Evolutionary conservation across 2,329 filamentous ascomycete species (phyloP), one percentile per base, ranked within the genome.

Genomic region (Aspergillus oerlinghausenensis): DNA sequence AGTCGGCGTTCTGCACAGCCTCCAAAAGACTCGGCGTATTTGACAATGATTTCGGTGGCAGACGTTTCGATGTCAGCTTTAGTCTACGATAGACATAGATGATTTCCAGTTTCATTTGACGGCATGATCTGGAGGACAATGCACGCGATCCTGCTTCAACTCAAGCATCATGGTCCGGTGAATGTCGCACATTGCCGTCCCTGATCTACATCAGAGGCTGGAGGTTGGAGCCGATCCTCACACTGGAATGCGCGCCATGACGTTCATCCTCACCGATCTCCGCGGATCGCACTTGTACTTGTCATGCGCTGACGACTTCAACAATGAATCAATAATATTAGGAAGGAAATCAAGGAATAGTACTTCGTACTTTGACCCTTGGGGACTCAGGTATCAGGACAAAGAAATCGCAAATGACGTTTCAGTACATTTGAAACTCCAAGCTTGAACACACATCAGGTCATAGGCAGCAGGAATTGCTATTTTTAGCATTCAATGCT

Each of bases 211-310:
- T 28, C 25, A 21, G 21, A 19, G 47, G 42, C 42, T 45, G 19
- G 42, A 45, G 42, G 19, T 14, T 45, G 25, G 32, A 43, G 35
- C 23, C 23, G 35, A 52, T 55, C 52, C 49, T 55, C 43, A 29
- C 50, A 49, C 49, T 19, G 40, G 50, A 53, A 53, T 56, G 49
- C 45, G 52, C 52, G 52, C 40, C 49, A 55, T 57, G 55, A 55
- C 55, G 49, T 57, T 49, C 17, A 28, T n/a, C 42, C 38, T 52
- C 43, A 52, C 49, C 19, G 54, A 56, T 56, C 50, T 49, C 43
- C 42, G 3, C 42, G 29, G 19, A 3, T 35, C 10, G 50, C 42
- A 19, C 2, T 40, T 4, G 47, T 23, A 29, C 25, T 50, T 7
- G 47, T 50, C 48, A 55, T 25, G 32, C 26, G 48, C 26, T 23